A percentile compares a stretch with the other conserved stretches of the same genome.
Evolutionary conservation across 371 early-diverging fungal genomes (phyloP).

Genomic region (Dichotomocladium elegans): DNA sequence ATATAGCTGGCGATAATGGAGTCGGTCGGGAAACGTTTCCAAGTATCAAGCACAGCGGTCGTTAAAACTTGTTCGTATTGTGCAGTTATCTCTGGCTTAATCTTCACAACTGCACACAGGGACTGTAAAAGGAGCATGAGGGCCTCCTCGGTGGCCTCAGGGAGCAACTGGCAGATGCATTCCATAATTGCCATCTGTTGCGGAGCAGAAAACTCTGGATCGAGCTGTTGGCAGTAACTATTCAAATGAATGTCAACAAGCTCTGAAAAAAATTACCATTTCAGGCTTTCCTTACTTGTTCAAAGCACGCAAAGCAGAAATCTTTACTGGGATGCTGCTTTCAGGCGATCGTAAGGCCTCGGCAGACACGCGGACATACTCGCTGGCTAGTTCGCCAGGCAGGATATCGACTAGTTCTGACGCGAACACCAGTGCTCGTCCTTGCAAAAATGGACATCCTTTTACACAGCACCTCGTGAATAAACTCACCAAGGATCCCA

Average conservation of each 20-base stretch:
- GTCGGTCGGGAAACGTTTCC: constrained; percentile 72
- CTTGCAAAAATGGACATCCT: constrained; percentile 82
- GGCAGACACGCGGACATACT: constrained; percentile 73
- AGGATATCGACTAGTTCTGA: constrained; percentile 76
- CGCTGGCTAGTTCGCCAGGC: constrained; percentile 60
- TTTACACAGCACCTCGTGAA: constrained; percentile 41
- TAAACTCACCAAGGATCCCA: no score
- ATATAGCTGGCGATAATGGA: constrained; percentile 66
- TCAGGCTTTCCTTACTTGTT: constrained; percentile 41
- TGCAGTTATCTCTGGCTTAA: constrained; percentile 68
- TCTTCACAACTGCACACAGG: constrained; percentile 65
- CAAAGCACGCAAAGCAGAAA: constrained; percentile 79
- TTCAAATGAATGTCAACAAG: background rate
- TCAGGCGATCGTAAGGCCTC: constrained; percentile 60
- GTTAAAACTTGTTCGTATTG: constrained; percentile 69
- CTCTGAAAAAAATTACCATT: background rate
- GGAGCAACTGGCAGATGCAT: constrained; percentile 60
- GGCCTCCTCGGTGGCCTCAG: constrained; percentile 70
- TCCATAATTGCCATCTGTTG: constrained; percentile 70
- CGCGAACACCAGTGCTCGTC: constrained; percentile 85
- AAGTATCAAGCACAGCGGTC: constrained; percentile 72
- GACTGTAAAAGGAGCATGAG: constrained; percentile 81
- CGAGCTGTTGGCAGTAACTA: constrained; percentile 63
- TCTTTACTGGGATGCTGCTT: constrained; percentile 63
- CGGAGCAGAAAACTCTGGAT: constrained; percentile 54